Evolutionary conservation across 2,329 filamentous ascomycete genomes (phyloP).

Genomic region (Chalara sp.): DNA sequence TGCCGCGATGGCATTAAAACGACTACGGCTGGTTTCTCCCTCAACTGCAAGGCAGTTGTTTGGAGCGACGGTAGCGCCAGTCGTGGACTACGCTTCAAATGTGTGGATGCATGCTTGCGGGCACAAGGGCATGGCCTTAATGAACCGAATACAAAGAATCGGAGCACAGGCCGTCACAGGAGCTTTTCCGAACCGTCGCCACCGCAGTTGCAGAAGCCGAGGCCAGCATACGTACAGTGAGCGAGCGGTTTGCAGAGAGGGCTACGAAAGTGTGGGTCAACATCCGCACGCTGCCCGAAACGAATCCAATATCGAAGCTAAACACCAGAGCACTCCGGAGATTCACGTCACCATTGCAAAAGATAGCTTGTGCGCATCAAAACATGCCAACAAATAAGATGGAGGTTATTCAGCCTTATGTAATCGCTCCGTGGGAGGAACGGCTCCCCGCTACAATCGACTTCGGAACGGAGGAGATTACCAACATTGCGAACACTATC

Average conservation of each 20-base stretch:
- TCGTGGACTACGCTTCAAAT: slow-evolving; percentile 14
- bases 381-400: slow-evolving; percentile 1
- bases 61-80: slow-evolving; percentile 11
- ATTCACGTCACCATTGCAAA: slow-evolving; percentile 2
- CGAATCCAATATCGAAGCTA: not conserved
- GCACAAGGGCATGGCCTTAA: not conserved
- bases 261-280: slow-evolving; percentile 2
- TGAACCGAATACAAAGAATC: slow-evolving; percentile 19
- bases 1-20: slow-evolving; percentile 16
- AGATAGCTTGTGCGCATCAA: slow-evolving; percentile 1
- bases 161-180: slow-evolving; percentile 20
- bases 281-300: slow-evolving; percentile 21
- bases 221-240: slow-evolving; percentile 15
- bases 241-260: slow-evolving; percentile 15
- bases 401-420: slow-evolving; percentile 1
- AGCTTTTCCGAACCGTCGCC: slow-evolving; percentile 19
- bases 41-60: slow-evolving; percentile 20
- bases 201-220: slow-evolving; percentile 21
- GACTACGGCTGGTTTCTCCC: slow-evolving; percentile 10
- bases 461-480: too few species aligned
- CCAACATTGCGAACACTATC: too few species aligned
- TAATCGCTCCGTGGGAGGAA: too few species aligned
- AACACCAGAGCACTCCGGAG: not conserved
- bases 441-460: too few species aligned
- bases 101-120: slow-evolving; percentile 18